A percentile compares a stretch with the other conserved stretches of the same genome.
These are phyloP conservation scores for Leishmania amazonensis DNA, from an alignment of 208 protist species.

Conservation along the genomic window DNA sequence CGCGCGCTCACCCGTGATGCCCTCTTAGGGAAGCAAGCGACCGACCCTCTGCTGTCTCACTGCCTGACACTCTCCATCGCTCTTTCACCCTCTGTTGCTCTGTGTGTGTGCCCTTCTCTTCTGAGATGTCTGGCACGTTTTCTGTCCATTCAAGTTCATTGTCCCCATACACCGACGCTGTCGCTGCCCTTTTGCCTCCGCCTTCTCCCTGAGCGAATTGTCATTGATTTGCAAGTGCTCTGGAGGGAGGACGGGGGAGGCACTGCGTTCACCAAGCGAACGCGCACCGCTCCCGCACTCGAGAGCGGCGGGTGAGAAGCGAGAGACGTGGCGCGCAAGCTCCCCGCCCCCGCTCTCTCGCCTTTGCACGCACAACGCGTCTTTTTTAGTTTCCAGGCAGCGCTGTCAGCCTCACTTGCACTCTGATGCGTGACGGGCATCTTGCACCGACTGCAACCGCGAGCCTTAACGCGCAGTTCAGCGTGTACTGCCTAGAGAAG, in stretches of 20 bases:
- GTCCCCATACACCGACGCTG: not conserved
- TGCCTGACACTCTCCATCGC: not conserved
- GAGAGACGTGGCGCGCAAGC: not conserved
- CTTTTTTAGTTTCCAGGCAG: not conserved
- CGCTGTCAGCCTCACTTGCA: not conserved
- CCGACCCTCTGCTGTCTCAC: not conserved
- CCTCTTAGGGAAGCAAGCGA: not conserved
- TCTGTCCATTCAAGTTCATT: not conserved
- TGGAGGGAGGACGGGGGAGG: not conserved
- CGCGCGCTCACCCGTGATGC: not conserved
- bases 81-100: not conserved
- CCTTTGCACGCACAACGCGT: not conserved
- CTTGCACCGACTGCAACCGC: not conserved
- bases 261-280: not conserved
- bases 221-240: not conserved
- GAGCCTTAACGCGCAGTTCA: not conserved
- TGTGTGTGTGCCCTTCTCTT: not conserved
- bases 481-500: slow-evolving; percentile 9
- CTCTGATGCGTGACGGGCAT: not conserved
- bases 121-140: not conserved
- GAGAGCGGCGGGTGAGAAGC: not conserved
- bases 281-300: not conserved
- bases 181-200: not conserved
- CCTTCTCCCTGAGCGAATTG: not conserved
- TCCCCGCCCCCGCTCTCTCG: not conserved